Conservation (phyloP, 2,329 filamentous ascomycete species). For the Seiridium cupressi region DNA sequence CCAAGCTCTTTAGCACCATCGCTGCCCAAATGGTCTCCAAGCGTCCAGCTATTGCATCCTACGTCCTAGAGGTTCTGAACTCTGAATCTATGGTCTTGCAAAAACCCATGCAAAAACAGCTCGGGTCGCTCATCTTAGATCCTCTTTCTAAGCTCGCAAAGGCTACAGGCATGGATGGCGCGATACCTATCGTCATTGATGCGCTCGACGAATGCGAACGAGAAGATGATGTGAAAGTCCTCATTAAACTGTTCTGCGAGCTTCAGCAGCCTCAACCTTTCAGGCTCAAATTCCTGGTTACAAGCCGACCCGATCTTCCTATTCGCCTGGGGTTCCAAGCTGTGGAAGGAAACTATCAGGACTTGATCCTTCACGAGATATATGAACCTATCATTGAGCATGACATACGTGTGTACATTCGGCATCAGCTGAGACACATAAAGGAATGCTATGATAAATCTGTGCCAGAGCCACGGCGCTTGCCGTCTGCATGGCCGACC, state of each 20-base stretch:
- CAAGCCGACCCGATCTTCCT: constrained; percentile 38
- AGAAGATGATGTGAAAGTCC: constrained; percentile 24
- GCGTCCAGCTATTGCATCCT: background rate
- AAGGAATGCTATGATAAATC: constrained; percentile 17
- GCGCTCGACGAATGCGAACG: constrained; percentile 34
- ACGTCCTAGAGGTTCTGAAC: constrained; percentile 17
- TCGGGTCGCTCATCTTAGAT: constrained; percentile 35
- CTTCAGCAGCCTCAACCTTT: constrained; percentile 11
- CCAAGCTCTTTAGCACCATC: constrained; percentile 38
- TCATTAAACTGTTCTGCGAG: constrained; percentile 27
- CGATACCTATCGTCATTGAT: constrained; percentile 25
- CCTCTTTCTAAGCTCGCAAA: constrained; percentile 22
- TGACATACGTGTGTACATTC: constrained; percentile 35
- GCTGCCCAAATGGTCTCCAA: constrained; percentile 32
- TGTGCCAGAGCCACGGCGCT: background rate
- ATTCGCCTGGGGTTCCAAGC: constrained; percentile 33
- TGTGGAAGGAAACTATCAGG: constrained; percentile 24
- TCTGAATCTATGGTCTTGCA: constrained; percentile 23
- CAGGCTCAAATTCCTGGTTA: constrained; percentile 34
- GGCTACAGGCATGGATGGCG: background rate
- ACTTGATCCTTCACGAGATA: constrained; percentile 35
- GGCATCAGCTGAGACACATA: constrained; percentile 27
- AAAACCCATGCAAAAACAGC: constrained; percentile 33
- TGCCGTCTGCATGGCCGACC: background rate
- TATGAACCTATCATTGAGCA: constrained; percentile 23